These are phyloP conservation scores for Taphrina communis DNA, from an alignment of 1,139 yeast genomes.

Conservation along the genomic window DNA sequence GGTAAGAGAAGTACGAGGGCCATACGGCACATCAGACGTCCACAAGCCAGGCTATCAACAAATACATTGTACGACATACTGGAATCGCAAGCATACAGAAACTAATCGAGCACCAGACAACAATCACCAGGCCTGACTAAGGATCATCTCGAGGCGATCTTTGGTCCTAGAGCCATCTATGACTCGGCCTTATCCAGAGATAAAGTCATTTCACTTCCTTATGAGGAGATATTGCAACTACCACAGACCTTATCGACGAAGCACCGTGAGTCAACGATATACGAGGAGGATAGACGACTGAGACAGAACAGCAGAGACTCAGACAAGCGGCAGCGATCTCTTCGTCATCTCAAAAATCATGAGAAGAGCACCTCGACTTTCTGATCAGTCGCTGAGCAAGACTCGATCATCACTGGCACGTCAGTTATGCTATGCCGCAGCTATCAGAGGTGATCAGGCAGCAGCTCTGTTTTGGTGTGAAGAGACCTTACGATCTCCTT, in stretches of 20 bases:
- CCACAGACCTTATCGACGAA: background rate
- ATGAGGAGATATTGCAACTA: conserved; percentile 16
- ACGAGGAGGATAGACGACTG: background rate
- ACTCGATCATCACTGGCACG: conserved; percentile 16
- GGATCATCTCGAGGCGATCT: conserved; percentile 3
- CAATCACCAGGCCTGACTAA: background rate
- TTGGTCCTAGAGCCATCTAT: conserved; percentile 33
- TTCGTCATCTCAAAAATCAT: conserved; percentile 32
- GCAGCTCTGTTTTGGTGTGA: conserved; percentile 32
- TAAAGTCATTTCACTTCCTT: conserved; percentile 18
- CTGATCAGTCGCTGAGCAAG: conserved; percentile 3
- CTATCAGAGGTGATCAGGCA: conserved; percentile 6
- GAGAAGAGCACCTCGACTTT: conserved; percentile 25
- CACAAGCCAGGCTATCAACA: background rate
- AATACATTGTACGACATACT: background rate
- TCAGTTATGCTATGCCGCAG: conserved; percentile 7
- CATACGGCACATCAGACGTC: background rate
- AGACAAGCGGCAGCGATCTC: conserved; percentile 12
- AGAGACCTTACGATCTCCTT: conserved; percentile 13
- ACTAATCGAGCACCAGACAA: background rate
- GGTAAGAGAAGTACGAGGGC: background rate
- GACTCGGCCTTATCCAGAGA: conserved; percentile 25
- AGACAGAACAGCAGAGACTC: background rate
- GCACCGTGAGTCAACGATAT: background rate
- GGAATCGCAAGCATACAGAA: background rate